Evolutionary conservation across 768 basidiomycete species (phyloP).

Genomic region (Exidia glandulosa): DNA sequence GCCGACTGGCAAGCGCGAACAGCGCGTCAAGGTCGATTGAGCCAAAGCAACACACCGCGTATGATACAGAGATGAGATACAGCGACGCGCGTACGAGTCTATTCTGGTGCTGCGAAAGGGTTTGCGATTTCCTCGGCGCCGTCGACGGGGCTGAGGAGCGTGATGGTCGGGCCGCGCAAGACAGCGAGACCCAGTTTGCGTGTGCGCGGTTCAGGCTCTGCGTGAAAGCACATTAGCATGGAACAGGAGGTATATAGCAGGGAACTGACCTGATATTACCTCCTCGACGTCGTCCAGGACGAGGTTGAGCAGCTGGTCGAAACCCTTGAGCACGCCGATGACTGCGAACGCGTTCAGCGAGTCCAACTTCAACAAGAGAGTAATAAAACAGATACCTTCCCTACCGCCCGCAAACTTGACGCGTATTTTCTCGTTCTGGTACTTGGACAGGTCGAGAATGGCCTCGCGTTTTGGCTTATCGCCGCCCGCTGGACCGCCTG

Average conservation of each 20-base stretch:
- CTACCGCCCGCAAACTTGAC: conserved; percentile 98
- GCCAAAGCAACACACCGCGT: too few species aligned
- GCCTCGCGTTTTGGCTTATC: conserved; percentile 86
- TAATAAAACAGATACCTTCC: conserved; percentile 58
- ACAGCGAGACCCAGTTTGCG: conserved; percentile 77
- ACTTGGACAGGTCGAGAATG: conserved; percentile 91
- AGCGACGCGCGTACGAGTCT: too few species aligned
- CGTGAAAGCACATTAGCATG: conserved; percentile 4
- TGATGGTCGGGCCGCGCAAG: conserved; percentile 88
- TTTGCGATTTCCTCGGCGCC: conserved; percentile 92
- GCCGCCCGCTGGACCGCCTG: conserved; percentile 35
- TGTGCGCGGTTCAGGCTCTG: conserved; percentile 54
- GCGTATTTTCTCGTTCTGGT: conserved; percentile 81
- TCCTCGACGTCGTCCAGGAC: conserved; percentile 95
- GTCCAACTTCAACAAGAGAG: too few species aligned
- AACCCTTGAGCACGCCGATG: conserved; percentile 87
- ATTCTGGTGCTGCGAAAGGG: conserved; percentile 44
- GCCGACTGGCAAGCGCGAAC: too few species aligned
- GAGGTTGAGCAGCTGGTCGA: conserved; percentile 90
- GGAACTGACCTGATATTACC: conserved; percentile 50
- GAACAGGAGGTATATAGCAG: conserved; percentile 5
- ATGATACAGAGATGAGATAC: too few species aligned
- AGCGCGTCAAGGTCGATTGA: too few species aligned
- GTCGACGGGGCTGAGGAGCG: conserved; percentile 86
- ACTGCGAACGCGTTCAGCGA: conserved; percentile 35